Conservation (phyloP, 768 basidiomycete genomes). For the Calvatia gigantea region DNA sequence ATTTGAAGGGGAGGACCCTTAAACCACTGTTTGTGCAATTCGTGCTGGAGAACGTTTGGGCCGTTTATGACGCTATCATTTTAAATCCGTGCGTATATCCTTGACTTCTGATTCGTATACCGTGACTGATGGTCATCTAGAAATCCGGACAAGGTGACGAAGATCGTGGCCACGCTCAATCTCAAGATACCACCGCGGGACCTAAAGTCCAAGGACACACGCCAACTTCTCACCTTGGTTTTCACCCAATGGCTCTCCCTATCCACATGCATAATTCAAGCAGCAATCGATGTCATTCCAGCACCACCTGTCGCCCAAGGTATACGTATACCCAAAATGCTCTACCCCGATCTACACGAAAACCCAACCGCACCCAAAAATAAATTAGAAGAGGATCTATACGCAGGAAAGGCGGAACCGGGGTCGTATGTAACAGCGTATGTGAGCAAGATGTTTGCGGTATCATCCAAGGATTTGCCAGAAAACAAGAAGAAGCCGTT, state of each 20-base stretch:
- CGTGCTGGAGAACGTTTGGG: constrained; percentile 96
- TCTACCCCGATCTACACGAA: constrained; percentile 77
- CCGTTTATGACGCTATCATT: constrained; percentile 88
- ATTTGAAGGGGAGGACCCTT: constrained; percentile 79
- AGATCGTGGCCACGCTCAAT: constrained; percentile 80
- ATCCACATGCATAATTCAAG: constrained; percentile 89
- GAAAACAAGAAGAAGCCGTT: constrained; percentile 76
- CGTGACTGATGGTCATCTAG: constrained; percentile 36
- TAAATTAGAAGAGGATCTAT: constrained; percentile 83
- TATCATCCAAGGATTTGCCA: constrained; percentile 75
- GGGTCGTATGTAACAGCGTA: constrained; percentile 74
- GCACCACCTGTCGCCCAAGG: constrained; percentile 80
- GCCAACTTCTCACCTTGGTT: constrained; percentile 78
- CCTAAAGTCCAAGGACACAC: constrained; percentile 86
- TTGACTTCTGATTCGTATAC: not conserved
- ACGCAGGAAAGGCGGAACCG: constrained; percentile 56
- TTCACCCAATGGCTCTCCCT: constrained; percentile 96
- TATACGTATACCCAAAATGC: constrained; percentile 84
- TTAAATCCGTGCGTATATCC: constrained; percentile 77
- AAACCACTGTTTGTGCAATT: constrained; percentile 98
- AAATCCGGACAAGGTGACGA: constrained; percentile 83
- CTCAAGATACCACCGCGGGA: constrained; percentile 87
- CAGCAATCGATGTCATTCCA: constrained; percentile 91
- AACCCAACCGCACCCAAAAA: constrained; percentile 59
- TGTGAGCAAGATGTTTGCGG: constrained; percentile 98